A percentile compares a stretch with the other conserved stretches of the same genome.
These are phyloP conservation scores for Trichothecium sympodiale DNA, from an alignment of 2,329 filamentous ascomycete genomes.

Conservation along the genomic window DNA sequence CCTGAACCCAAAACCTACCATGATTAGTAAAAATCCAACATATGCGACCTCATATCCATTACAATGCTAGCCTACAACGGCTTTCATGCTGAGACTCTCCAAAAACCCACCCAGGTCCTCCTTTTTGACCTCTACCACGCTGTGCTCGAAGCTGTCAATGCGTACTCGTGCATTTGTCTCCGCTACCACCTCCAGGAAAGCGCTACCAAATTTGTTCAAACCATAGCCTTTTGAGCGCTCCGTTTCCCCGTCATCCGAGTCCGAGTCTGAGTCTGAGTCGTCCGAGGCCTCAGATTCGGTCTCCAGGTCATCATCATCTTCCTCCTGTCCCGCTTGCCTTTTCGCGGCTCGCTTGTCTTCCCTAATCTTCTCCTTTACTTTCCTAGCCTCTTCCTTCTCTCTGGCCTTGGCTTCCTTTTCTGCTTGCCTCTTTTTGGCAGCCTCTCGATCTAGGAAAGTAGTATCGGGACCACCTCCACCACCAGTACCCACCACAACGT, in stretches of 20 bases:
- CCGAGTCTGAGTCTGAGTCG: constrained; percentile 34
- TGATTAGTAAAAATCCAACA: no score
- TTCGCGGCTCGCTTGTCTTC: constrained; percentile 51
- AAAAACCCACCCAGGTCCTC: constrained; percentile 86
- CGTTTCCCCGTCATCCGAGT: constrained; percentile 43
- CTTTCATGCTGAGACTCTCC: constrained; percentile 84
- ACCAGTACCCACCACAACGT: constrained; percentile 86
- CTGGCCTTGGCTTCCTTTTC: constrained; percentile 54
- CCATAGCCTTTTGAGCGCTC: constrained; percentile 55
- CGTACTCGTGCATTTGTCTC: constrained; percentile 83
- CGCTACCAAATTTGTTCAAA: constrained; percentile 82
- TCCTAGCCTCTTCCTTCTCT: constrained; percentile 46
- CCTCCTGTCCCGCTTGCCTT: constrained; percentile 31
- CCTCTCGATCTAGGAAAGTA: constrained; percentile 56
- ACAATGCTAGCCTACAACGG: constrained; percentile 51
- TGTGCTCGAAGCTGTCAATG: constrained; percentile 95
- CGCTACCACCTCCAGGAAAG: constrained; percentile 88
- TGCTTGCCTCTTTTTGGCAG: constrained; percentile 49
- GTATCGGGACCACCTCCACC: constrained; percentile 70
- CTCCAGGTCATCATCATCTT: constrained; percentile 37
- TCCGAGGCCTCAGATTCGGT: constrained; percentile 32
- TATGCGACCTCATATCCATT: no score
- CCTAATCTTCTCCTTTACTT: constrained; percentile 44
- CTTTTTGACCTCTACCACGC: constrained; percentile 94
- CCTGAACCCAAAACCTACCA: no score